A percentile compares a stretch with the other conserved stretches of the same genome.
phyloP scores from a whole-genome alignment of 1,139 yeast species.

The Taphrina deformans region DNA sequence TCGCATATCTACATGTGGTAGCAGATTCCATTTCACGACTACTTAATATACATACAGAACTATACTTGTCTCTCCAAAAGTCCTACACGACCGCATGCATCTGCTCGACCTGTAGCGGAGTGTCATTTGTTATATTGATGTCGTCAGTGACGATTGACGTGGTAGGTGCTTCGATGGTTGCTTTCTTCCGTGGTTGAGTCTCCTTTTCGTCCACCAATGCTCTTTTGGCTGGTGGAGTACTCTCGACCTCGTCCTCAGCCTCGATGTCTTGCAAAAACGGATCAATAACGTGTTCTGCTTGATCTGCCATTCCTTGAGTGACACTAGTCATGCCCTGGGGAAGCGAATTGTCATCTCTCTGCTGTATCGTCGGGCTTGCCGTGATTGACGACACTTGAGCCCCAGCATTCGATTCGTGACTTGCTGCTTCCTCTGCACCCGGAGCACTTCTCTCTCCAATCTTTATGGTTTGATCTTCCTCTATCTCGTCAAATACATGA shows the following conservation, averaged over 20 bases:
- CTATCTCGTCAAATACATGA: slow-evolving; percentile 43
- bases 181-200: background rate
- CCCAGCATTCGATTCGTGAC: too few relatives aligned
- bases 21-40: background rate
- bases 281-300: too few relatives aligned
- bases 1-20: too few relatives aligned
- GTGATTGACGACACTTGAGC: too few relatives aligned
- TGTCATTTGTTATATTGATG: too few relatives aligned
- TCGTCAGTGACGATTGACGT: background rate
- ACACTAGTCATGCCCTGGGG: too few relatives aligned
- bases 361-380: background rate
- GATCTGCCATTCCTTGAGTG: too few relatives aligned
- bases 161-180: background rate
- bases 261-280: too few relatives aligned
- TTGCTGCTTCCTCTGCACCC: background rate
- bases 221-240: too few relatives aligned
- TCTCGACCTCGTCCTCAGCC: too few relatives aligned
- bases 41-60: background rate
- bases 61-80: background rate
- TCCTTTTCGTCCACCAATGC: background rate
- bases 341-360: background rate
- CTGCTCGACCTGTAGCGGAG: too few relatives aligned
- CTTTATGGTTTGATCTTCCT: background rate
- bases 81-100: too few relatives aligned
- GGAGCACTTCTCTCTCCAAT: background rate